Base-by-base conservation (phyloP, 179 eudicot species). In the Drosera spatulata region DNA sequence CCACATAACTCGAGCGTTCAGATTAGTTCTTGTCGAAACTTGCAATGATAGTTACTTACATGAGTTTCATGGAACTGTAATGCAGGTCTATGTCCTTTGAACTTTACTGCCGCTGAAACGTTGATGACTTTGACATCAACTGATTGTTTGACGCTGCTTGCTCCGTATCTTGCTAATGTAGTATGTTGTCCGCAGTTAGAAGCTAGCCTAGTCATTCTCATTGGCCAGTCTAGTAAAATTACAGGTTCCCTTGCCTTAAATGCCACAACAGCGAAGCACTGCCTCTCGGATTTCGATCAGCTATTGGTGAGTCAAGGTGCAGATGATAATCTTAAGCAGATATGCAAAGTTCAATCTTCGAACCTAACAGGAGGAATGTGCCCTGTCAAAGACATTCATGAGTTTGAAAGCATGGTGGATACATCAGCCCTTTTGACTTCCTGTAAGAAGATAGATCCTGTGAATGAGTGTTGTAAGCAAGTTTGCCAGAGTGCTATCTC, bases 161-260 rank as follows among this genome's bases (percentile, higher is more conserved):
- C 95, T 2, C 85, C 86, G 50, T 72, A 65, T 61, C 73, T 93
- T 7, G 99, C 97, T n/a, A 89, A 93, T 67, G 96, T 89, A 37
- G 77, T 93, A 53, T 93, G 99, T 65, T 93, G 99, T 70, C 99
- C 99, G 2, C 97, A 93, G 66, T 71, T 93, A 64, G 93, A 89
- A 58, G 86, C 97, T 66, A 89, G 86, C 37, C 69, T 93, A 57
- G 79, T 72, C 8, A 70, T 89, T 68, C 93, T 93, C 38, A 64
- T 86, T 47, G 99, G 99, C 48, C 97, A 89, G 59, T 89, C 88
- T 39, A 89, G 99, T 68, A 93, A 78, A 73, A 12, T 68, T 12
- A 82, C 87, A 3, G 66, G 65, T 38, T 56, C 61, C 61, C 96
- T 91, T 52, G 81, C 93, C 59, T 66, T 91, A 47, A 89, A 93